Base-by-base conservation (phyloP, 139 green algal genomes). In the Desmodesmus armatus region DNA sequence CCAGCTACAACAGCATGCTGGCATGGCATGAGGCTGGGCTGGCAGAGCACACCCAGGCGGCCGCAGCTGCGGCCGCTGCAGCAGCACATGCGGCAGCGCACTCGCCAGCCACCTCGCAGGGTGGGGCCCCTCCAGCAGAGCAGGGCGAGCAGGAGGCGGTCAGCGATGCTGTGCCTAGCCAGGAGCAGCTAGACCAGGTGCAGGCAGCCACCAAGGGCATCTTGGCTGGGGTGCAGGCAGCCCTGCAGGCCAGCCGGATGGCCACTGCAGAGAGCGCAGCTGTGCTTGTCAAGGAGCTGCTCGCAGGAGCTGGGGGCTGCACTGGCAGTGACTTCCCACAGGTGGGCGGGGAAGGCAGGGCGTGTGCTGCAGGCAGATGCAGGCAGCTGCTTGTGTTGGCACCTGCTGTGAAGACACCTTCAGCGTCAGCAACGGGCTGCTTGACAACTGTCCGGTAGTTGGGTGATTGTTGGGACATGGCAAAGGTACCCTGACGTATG, bases 301-400 rank as follows among this genome's bases (percentile, higher is more conserved):
- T 94, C 25, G 9, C 23, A n/a, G 60, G 78, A 31, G 74, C 89
- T 35, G 75, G 43, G 66, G 51, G 80, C 58, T 89, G 89, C 76
- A 90, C 89, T 55, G 87, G 82, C 13, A 89, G 91, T 15, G 85
- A 91, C 65, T 91, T 92, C 80, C 35, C 89, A 39, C 85, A 91
- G 85, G 91, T 91, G 73, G 2, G 72, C 31, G 25, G 21, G 7
- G 2, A 21, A 13, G 13, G 47, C 47, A 55, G 7, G 15, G 47
- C 13, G 47, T 55, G 47, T 55, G 47, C 47, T 55, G 47, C 7
- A 7, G 47, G 47, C 9, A 55, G 7, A 13, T 55, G 47, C 47
- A 21, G 47, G 47, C 15, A 27, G 60, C 11, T 69, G 60, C 5
- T 33, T 29, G 11, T 33, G n/a, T 29, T 69, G 27, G 11, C 60